Evolutionary conservation across 1,284 basidiomycete genomes (phyloP).

Genomic region (Austroboletus niveus): DNA sequence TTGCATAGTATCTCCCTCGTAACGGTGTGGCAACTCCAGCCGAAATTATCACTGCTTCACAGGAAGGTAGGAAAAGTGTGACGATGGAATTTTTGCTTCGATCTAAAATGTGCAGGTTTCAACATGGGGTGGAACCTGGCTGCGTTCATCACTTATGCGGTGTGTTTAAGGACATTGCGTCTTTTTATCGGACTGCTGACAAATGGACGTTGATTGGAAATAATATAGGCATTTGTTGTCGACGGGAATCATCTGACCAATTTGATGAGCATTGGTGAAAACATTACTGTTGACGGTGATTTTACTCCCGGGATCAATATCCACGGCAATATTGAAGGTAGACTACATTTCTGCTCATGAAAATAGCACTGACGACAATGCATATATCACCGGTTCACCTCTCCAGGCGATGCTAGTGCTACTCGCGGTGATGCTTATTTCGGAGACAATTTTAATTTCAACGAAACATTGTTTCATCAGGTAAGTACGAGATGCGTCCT

Average conservation of each 20-base stretch:
- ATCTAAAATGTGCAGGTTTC: slow-evolving; percentile 14
- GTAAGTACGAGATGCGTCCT: background rate
- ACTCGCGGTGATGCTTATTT: slow-evolving; percentile 29
- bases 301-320: slow-evolving; percentile 19
- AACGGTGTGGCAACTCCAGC: slow-evolving; percentile 23
- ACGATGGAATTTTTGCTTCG: background rate
- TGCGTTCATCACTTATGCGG: slow-evolving; percentile 22
- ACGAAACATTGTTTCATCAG: slow-evolving; percentile 27
- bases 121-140: slow-evolving; percentile 27
- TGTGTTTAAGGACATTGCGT: slow-evolving; percentile 3
- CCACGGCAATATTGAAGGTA: slow-evolving; percentile 25
- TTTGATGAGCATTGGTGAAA: slow-evolving; percentile 28
- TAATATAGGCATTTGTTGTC: slow-evolving; percentile 20
- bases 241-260: slow-evolving; percentile 29
- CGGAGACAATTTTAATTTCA: slow-evolving; percentile 12
- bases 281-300: slow-evolving; percentile 17
- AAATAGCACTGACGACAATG: background rate
- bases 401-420: slow-evolving; percentile 26
- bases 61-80: slow-evolving; percentile 12
- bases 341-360: background rate
- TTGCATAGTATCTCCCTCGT: slow-evolving; percentile 19
- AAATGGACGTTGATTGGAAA: background rate
- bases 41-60: slow-evolving; percentile 26
- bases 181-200: background rate
- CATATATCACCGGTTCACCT: background rate